These are phyloP conservation scores for Amanita pseudoporphyria DNA, from an alignment of 768 basidiomycete species.

Conservation along the genomic window DNA sequence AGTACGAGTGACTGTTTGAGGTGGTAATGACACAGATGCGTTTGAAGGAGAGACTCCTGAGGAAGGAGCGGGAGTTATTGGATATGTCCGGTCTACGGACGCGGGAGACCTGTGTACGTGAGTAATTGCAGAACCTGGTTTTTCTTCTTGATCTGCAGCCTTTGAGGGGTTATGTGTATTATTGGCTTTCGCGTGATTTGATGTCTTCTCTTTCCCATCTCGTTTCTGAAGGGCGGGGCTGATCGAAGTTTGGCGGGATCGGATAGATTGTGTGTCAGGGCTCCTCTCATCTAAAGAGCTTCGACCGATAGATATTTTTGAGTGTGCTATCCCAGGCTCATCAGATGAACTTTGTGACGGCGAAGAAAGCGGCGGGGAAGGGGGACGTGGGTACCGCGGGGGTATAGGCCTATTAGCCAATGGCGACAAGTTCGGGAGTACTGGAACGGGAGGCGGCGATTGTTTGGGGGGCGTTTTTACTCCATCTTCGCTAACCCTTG, in stretches of 20 bases:
- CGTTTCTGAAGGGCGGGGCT: conserved; percentile 16
- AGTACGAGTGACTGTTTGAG: background rate
- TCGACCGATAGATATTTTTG: background rate
- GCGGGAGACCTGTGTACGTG: background rate
- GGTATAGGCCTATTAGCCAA: conserved; percentile 52
- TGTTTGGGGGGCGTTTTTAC: conserved; percentile 12
- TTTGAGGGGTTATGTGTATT: background rate
- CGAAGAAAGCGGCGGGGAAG: conserved; percentile 36
- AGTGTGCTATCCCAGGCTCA: conserved; percentile 14
- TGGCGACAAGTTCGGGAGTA: conserved; percentile 24
- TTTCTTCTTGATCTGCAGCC: background rate
- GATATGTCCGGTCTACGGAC: background rate
- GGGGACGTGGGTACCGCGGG: conserved; percentile 42
- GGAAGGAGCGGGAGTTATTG: conserved; percentile 3
- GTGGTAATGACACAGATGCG: background rate
- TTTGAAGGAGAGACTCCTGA: background rate
- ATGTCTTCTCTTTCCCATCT: conserved; percentile 1
- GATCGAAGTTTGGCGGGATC: conserved; percentile 17
- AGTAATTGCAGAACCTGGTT: background rate
- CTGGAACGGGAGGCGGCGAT: background rate
- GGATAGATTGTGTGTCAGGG: background rate
- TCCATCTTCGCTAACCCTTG: conserved; percentile 14
- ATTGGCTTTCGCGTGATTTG: background rate
- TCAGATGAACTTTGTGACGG: conserved; percentile 31
- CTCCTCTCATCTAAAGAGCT: background rate